Percentiles rank a stretch among this genome's conserved stretches.
Conservation (phyloP, 106 monocot species). For the Dioscorea zingiberensis region DNA sequence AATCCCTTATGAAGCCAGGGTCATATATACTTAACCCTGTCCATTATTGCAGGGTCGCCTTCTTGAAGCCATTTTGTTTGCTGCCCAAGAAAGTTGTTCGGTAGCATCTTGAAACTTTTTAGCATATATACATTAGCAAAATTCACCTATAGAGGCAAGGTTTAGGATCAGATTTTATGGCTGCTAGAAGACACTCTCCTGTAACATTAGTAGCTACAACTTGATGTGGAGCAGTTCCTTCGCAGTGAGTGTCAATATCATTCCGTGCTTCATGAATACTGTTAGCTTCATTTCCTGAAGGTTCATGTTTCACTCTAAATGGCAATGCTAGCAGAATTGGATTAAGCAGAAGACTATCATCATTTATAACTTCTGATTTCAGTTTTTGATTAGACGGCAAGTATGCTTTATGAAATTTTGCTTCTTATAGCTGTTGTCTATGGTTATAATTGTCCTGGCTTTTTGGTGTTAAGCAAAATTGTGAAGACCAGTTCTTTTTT, state of each 20-base stretch:
- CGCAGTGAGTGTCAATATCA: constrained; percentile 5
- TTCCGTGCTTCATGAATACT: not conserved
- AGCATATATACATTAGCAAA: constrained; percentile 86
- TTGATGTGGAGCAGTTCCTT: constrained; percentile 40
- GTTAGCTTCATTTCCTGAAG: constrained; percentile 7
- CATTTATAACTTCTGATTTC: not conserved
- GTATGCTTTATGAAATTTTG: not conserved
- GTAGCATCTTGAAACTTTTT: constrained; percentile 67
- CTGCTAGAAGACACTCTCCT: constrained; percentile 67
- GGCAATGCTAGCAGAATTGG: not conserved
- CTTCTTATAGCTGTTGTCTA: no score
- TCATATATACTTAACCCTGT: constrained; percentile 83
- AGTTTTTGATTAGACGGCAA: not conserved
- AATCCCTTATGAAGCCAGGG: constrained; percentile 83
- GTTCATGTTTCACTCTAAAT: constrained; percentile 18
- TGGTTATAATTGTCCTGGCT: no score
- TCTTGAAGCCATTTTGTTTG: constrained; percentile 89
- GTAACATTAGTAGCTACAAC: constrained; percentile 66
- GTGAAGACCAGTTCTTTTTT: no score
- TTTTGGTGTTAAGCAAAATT: not conserved
- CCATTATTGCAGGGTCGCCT: constrained; percentile 85
- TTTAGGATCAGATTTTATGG: constrained; percentile 65
- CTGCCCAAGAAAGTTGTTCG: constrained; percentile 82
- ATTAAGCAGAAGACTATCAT: constrained; percentile 8
- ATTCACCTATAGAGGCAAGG: constrained; percentile 71